Conservation (phyloP, 2,329 filamentous ascomycete genomes). For the Mollisia scopiformis region DNA sequence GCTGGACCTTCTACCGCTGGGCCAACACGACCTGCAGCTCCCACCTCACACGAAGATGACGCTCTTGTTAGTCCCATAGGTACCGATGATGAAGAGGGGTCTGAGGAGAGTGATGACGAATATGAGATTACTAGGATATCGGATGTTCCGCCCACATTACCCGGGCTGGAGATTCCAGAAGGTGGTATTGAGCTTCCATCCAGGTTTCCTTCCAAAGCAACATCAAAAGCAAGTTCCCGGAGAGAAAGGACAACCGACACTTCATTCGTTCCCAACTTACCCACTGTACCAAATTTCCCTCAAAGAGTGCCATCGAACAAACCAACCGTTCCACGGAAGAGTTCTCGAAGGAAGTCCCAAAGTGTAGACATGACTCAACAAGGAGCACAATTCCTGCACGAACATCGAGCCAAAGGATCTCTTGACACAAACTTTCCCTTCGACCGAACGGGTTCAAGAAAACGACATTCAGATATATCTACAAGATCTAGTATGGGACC, state of each 20-base stretch:
- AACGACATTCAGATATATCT: conserved; percentile 53
- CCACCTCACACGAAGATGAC: conserved; percentile 26
- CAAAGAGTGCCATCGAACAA: conserved; percentile 20
- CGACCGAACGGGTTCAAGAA: conserved; percentile 57
- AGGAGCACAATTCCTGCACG: conserved; percentile 10
- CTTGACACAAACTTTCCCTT: conserved; percentile 54
- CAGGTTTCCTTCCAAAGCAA: conserved; percentile 62
- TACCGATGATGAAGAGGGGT: conserved; percentile 49
- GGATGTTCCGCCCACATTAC: conserved; percentile 58
- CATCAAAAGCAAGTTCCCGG: conserved; percentile 38
- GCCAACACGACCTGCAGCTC: conserved; percentile 19
- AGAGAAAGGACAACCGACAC: conserved; percentile 20
- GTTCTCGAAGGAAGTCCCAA: conserved; percentile 60
- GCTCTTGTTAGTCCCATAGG: conserved; percentile 31
- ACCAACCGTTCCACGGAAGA: conserved; percentile 68
- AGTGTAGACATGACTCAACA: conserved; percentile 27
- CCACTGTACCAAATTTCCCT: too few relatives aligned
- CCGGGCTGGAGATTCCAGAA: conserved; percentile 54
- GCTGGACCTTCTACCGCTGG: conserved; percentile 37
- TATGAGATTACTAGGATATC: conserved; percentile 46
- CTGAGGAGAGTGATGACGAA: conserved; percentile 51
- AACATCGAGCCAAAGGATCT: conserved; percentile 25
- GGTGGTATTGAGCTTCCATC: conserved; percentile 54
- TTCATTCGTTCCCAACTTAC: conserved; percentile 47
- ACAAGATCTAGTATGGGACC: conserved; percentile 53